Evolutionary conservation across 805 yeast genomes (phyloP).

Genomic region (Hyphopichia homilentoma): DNA sequence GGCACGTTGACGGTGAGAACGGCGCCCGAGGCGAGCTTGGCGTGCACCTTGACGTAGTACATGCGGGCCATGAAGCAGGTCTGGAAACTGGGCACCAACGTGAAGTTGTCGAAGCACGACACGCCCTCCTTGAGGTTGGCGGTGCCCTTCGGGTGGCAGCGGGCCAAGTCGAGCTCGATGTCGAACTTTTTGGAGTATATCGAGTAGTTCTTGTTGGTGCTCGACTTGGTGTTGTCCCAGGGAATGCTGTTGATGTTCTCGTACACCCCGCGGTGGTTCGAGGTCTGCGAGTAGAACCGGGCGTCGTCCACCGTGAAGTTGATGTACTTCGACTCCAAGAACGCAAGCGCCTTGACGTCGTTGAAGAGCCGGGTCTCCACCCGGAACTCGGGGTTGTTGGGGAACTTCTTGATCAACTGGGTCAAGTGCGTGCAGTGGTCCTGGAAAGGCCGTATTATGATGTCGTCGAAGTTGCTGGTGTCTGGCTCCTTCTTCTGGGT

Average conservation of each 20-base stretch:
- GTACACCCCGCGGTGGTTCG: constrained; percentile 16
- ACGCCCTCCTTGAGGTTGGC: constrained; percentile 12
- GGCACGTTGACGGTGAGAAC: constrained; percentile 33
- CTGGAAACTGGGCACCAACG: constrained; percentile 39
- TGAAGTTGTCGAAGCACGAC: constrained; percentile 23
- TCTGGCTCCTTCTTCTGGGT: constrained; percentile 17
- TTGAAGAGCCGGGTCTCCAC: constrained; percentile 34
- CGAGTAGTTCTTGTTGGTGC: constrained; percentile 9
- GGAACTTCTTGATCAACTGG: constrained; percentile 28
- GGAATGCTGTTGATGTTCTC: constrained; percentile 22
- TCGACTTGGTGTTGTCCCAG: constrained; percentile 20
- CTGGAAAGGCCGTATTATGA: constrained; percentile 30
- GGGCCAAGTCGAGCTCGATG: constrained; percentile 23
- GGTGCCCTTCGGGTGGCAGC: constrained; percentile 26
- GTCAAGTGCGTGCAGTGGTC: constrained; percentile 19
- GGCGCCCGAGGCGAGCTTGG: constrained; percentile 28
- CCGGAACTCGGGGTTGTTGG: constrained; percentile 24
- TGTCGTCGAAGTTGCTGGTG: constrained; percentile 22
- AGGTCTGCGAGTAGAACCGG: constrained; percentile 10
- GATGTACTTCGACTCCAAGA: constrained; percentile 31
- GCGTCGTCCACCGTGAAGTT: constrained; percentile 22
- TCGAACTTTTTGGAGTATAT: constrained; percentile 27
- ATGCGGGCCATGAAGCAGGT: constrained; percentile 32
- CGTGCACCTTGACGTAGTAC: constrained; percentile 29
- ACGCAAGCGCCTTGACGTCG: constrained; percentile 34